Percentiles rank a stretch among this genome's conserved stretches.
phyloP scores from a whole-genome alignment of 768 basidiomycete genomes.

The Leccinellum luteum region DNA sequence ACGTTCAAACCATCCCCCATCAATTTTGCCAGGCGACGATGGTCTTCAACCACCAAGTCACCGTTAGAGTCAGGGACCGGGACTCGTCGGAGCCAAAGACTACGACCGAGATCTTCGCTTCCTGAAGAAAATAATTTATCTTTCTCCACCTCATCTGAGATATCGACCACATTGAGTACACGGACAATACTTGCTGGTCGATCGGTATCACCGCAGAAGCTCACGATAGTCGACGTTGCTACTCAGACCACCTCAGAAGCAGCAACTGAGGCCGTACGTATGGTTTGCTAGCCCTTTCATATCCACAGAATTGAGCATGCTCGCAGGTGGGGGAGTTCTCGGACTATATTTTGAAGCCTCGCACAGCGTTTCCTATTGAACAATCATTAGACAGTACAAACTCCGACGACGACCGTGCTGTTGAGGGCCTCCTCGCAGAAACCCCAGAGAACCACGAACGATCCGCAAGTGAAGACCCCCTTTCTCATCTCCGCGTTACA shows the following conservation, averaged over 20 bases:
- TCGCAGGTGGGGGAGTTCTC: constrained; percentile 30
- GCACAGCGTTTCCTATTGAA: constrained; percentile 28
- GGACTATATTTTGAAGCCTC: constrained; percentile 25
- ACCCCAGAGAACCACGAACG: constrained; percentile 29
- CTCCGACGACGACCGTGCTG: constrained; percentile 36
- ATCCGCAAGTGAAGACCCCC: constrained; percentile 30
- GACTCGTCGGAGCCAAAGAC: constrained; percentile 35
- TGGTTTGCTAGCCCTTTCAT: constrained; percentile 28
- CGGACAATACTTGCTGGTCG: constrained; percentile 31
- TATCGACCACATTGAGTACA: constrained; percentile 28
- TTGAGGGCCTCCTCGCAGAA: constrained; percentile 34
- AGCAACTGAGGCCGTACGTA: constrained; percentile 32
- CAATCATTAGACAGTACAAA: constrained; percentile 33
- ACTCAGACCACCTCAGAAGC: constrained; percentile 25
- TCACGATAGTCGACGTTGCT: constrained; percentile 19
- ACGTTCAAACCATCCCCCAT: constrained; percentile 63
- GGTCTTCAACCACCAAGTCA: constrained; percentile 45
- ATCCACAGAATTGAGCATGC: constrained; percentile 25
- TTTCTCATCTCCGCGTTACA: constrained; percentile 38
- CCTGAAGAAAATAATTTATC: constrained; percentile 33
- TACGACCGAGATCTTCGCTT: constrained; percentile 31
- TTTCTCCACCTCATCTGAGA: constrained; percentile 25
- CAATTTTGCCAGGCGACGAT: constrained; percentile 60
- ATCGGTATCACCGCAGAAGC: constrained; percentile 35
- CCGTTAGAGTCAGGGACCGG: constrained; percentile 33